A percentile compares a stretch with the other conserved stretches of the same genome.
These are phyloP conservation scores for Friedmanniomyces endolithicus DNA, from an alignment of 495 filamentous ascomycete genomes.

Conservation along the genomic window DNA sequence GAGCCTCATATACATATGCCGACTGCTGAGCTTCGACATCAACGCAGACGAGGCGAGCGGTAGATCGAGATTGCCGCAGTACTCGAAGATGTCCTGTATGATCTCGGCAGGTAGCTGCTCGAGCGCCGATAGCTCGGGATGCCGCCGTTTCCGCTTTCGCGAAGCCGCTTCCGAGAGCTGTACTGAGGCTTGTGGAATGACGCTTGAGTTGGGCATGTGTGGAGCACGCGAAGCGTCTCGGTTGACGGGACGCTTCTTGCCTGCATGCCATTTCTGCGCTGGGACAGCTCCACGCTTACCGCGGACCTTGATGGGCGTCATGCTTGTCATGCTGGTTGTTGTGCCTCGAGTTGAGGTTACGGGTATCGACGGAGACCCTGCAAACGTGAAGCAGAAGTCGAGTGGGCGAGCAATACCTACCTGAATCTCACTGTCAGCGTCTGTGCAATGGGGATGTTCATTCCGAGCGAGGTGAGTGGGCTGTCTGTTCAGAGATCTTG, in stretches of 20 bases:
- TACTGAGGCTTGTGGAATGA: background rate
- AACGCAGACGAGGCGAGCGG: slow-evolving; percentile 6
- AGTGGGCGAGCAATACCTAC: background rate
- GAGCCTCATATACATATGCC: slow-evolving; percentile 4
- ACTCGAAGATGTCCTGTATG: slow-evolving; percentile 15
- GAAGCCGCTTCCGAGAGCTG: background rate
- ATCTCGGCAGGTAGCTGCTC: slow-evolving; percentile 19
- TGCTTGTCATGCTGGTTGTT: too few species aligned
- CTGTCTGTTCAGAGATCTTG: slow-evolving; percentile 19
- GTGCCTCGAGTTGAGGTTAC: background rate
- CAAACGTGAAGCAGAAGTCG: background rate
- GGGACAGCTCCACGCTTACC: slow-evolving; percentile 11
- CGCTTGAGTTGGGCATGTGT: background rate
- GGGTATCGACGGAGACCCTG: too few species aligned
- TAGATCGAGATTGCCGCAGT: slow-evolving; percentile 10
- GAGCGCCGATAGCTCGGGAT: slow-evolving; percentile 6
- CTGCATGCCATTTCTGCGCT: slow-evolving; percentile 13
- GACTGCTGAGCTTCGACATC: slow-evolving; percentile 1
- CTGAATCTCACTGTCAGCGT: background rate
- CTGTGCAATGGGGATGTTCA: background rate
- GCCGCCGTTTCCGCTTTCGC: slow-evolving; percentile 1
- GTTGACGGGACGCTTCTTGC: slow-evolving; percentile 1
- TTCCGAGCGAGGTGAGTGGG: background rate
- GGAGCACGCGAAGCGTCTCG: background rate
- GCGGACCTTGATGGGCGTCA: slow-evolving; percentile 13